A percentile compares a stretch with the other conserved stretches of the same genome.
Conservation (phyloP, 2,329 filamentous ascomycete species). For the Orbilia oligospora region DNA sequence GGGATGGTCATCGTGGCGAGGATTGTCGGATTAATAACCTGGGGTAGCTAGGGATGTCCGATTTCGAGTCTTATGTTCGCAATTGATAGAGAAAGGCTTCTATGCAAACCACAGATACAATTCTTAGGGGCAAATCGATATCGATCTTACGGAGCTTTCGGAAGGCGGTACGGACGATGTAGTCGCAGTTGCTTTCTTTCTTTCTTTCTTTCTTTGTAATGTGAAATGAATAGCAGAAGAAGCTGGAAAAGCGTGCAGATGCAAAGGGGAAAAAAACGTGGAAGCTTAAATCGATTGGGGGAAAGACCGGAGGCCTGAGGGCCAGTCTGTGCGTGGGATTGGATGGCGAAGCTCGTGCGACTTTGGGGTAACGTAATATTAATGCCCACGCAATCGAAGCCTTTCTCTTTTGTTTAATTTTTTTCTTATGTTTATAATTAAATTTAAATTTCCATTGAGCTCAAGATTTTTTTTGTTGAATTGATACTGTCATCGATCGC, state of each 20-base stretch:
- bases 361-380: slow-evolving; percentile 20
- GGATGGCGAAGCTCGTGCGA: slow-evolving; percentile 27
- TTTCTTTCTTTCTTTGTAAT: neutral
- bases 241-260: slow-evolving; percentile 10
- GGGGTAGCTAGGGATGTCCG: slow-evolving; percentile 4
- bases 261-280: slow-evolving; percentile 28
- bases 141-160: slow-evolving; percentile 1
- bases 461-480: slow-evolving; percentile 21
- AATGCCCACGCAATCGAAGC: too few relatives aligned
- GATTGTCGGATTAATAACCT: neutral
- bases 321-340: slow-evolving; percentile 48
- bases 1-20: slow-evolving; percentile 43
- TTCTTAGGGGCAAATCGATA: neutral
- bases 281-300: slow-evolving; percentile 44
- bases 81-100: neutral
- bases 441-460: slow-evolving; percentile 14
- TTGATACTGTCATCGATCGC: slow-evolving; percentile 13
- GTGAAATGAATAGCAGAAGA: slow-evolving; percentile 17
- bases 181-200: slow-evolving; percentile 1
- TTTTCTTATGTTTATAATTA: too few relatives aligned
- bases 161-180: neutral
- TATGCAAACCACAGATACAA: neutral
- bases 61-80: neutral
- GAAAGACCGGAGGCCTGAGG: neutral
- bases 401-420: too few relatives aligned